Percentiles rank a stretch among this genome's conserved stretches.
Evolutionary conservation across 176 grass and related monocot species (phyloP).

Genomic region (Miscanthus lutarioriparius): DNA sequence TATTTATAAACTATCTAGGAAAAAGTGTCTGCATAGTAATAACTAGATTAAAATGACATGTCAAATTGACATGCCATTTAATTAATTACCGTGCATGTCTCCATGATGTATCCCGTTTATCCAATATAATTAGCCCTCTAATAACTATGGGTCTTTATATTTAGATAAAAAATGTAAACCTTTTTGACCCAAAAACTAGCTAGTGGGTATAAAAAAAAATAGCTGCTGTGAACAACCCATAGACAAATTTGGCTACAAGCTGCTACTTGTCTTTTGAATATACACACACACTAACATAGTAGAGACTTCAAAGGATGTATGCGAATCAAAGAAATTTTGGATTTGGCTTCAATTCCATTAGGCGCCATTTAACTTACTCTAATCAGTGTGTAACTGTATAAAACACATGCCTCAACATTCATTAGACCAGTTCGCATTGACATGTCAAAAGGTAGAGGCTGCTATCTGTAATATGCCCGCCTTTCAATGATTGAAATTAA

Average conservation of each 20-base stretch:
- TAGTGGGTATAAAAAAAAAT: too few species aligned
- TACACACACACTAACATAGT: not conserved
- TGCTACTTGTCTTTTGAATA: not conserved
- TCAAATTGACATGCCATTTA: not conserved
- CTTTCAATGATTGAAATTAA: not conserved
- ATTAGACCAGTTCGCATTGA: not conserved
- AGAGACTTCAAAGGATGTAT: not conserved
- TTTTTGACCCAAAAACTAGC: not conserved
- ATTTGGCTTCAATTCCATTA: not conserved
- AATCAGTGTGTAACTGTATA: not conserved
- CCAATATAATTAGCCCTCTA: not conserved
- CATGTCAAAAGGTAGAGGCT: constrained; percentile 19
- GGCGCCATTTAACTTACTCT: not conserved
- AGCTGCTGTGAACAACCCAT: too few species aligned
- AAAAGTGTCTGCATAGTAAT: not conserved
- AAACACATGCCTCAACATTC: not conserved
- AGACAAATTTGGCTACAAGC: not conserved
- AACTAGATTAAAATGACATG: not conserved
- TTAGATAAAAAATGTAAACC: not conserved
- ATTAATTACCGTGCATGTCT: not conserved
- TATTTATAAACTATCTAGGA: not conserved
- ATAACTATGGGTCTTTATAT: not conserved
- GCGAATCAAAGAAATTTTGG: not conserved
- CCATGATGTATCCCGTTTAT: not conserved
- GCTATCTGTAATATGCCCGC: not conserved